These are phyloP conservation scores for Ilex asprella DNA, from an alignment of 257 asterid species.

Conservation along the genomic window DNA sequence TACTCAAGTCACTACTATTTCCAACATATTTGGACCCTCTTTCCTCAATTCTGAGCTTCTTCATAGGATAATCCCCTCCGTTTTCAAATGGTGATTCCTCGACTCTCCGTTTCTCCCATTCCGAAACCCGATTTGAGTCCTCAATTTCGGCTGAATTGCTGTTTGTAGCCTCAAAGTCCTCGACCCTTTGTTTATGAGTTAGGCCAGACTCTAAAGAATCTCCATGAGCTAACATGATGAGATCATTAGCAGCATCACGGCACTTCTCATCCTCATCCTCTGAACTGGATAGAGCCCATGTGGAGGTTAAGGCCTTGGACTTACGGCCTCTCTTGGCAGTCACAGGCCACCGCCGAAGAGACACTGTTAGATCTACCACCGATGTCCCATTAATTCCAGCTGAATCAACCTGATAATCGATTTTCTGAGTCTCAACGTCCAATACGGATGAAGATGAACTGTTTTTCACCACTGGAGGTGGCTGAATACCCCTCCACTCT, in stretches of 20 bases:
- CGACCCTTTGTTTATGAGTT: conserved; percentile 2
- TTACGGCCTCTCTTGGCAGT: conserved; percentile 59
- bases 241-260: conserved; percentile 28
- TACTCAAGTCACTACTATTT: too few relatives aligned
- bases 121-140: conserved; percentile 1
- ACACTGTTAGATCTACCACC: conserved; percentile 14
- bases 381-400: neutral
- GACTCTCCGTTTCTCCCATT: conserved; percentile 6
- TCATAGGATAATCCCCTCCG: too few relatives aligned
- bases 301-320: conserved; percentile 3
- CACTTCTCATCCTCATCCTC: conserved; percentile 14
- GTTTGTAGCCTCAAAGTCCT: conserved; percentile 22
- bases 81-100: neutral
- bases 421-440: conserved; percentile 10
- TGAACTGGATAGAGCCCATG: conserved; percentile 10
- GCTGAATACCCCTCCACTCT: conserved; percentile 46
- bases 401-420: conserved; percentile 3
- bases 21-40: too few relatives aligned
- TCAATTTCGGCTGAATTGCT: conserved; percentile 17
- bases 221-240: conserved; percentile 38
- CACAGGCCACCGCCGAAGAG: conserved; percentile 38
- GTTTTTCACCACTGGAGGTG: conserved; percentile 4
- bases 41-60: too few relatives aligned
- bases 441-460: conserved; percentile 13
- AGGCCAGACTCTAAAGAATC: conserved; percentile 6